phyloP scores from a whole-genome alignment of 306 rosid species.

The Begonia peltatifolia region DNA sequence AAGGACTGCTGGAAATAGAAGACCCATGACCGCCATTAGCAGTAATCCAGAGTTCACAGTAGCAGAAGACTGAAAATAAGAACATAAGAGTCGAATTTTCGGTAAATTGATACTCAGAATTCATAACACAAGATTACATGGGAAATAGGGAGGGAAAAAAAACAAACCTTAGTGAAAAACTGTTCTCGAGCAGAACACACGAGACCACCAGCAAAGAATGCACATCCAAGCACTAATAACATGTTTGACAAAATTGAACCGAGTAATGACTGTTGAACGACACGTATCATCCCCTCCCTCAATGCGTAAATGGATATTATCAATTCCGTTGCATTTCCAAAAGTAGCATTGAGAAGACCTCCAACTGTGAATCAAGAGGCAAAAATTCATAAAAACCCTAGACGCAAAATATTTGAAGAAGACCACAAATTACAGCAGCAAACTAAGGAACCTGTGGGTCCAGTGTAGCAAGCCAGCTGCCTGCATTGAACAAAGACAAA shows the following conservation, averaged over 20 bases:
- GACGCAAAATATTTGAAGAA: too few relatives aligned
- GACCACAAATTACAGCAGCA: background rate
- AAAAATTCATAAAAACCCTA: background rate
- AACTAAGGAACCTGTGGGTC: conserved; percentile 25
- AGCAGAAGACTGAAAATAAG: conserved; percentile 19
- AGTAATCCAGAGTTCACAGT: conserved; percentile 33
- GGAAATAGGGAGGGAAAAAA: background rate
- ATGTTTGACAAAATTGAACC: conserved; percentile 83
- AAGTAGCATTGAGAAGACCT: conserved; percentile 78
- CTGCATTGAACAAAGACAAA: conserved; percentile 22
- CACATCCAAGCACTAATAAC: conserved; percentile 82
- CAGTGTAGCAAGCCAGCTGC: conserved; percentile 42
- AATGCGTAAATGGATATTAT: conserved; percentile 69
- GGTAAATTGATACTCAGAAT: too few relatives aligned
- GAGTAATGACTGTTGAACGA: conserved; percentile 66
- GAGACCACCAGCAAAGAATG: conserved; percentile 69
- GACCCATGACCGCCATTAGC: conserved; percentile 49
- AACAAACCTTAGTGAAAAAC: conserved; percentile 62
- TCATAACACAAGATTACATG: too few relatives aligned
- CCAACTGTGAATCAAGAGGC: conserved; percentile 37
- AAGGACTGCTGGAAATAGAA: conserved; percentile 52
- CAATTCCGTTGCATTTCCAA: conserved; percentile 87
- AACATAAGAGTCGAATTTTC: too few relatives aligned
- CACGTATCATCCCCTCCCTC: conserved; percentile 44
- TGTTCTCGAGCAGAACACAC: conserved; percentile 48